Evolutionary conservation across 83 land plant genomes (phyloP).

Genomic region (Thuja plicata): DNA sequence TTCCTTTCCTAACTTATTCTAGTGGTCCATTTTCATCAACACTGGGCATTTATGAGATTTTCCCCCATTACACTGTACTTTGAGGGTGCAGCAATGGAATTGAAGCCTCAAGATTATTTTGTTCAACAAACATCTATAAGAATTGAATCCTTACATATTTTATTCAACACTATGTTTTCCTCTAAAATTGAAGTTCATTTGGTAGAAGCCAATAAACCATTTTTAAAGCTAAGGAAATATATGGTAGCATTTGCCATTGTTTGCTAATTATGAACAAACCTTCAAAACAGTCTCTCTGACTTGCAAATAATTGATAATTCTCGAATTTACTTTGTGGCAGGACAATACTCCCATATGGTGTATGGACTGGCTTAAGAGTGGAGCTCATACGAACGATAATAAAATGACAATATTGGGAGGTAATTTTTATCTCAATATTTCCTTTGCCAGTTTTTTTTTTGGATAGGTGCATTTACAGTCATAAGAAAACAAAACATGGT

Average conservation of each 20-base stretch:
- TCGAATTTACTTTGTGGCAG: conserved; percentile 27
- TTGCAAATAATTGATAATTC: neutral
- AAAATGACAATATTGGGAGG: conserved; percentile 71
- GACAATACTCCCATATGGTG: conserved; percentile 51
- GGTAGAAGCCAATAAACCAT: neutral
- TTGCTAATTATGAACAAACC: neutral
- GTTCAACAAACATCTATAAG: conserved; percentile 53
- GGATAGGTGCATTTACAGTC: neutral
- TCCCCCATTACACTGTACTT: conserved; percentile 61
- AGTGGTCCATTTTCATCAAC: conserved; percentile 16
- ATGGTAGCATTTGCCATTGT: neutral
- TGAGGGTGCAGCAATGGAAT: conserved; percentile 52
- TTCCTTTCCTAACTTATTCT: neutral
- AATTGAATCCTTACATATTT: conserved; percentile 2
- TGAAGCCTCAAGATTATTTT: conserved; percentile 64
- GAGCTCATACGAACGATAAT: conserved; percentile 29
- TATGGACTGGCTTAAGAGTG: conserved; percentile 64
- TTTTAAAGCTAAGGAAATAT: neutral
- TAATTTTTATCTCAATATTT: conserved; percentile 10
- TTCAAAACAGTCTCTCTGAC: neutral
- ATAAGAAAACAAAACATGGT: neutral
- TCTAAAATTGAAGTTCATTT: neutral
- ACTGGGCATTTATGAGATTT: conserved; percentile 41
- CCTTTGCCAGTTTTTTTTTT: neutral
- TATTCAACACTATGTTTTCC: neutral